These are phyloP conservation scores for Penicillium soppii DNA, from an alignment of 495 filamentous ascomycete genomes.

Conservation along the genomic window DNA sequence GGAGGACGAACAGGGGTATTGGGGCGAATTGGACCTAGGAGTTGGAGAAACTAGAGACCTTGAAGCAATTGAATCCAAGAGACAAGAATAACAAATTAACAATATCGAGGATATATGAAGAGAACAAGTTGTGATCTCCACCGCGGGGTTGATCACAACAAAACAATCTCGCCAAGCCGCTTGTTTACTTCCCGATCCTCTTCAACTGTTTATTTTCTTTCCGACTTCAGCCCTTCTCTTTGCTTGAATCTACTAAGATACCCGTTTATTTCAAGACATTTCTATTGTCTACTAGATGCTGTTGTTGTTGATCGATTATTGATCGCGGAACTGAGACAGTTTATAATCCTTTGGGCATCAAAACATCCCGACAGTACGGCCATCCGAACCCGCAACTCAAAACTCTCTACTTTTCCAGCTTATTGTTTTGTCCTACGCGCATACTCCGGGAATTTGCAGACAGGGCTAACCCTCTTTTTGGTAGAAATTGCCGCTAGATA, in stretches of 20 bases:
- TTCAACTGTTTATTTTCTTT: conserved; percentile 24
- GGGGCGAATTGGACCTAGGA: background rate
- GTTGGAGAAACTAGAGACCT: background rate
- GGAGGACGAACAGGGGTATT: background rate
- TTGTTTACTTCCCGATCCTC: conserved; percentile 33
- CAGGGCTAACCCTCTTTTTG: background rate
- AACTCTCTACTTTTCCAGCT: background rate
- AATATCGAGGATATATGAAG: conserved; percentile 2
- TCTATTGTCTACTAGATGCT: background rate
- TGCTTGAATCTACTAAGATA: background rate
- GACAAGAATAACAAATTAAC: background rate
- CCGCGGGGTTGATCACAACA: conserved; percentile 28
- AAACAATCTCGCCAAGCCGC: conserved; percentile 31
- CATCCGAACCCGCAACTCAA: conserved; percentile 1
- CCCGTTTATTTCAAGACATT: background rate
- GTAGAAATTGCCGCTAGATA: background rate
- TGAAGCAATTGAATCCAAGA: background rate
- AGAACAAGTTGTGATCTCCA: conserved; percentile 19
- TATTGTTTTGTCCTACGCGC: background rate
- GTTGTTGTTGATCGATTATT: background rate
- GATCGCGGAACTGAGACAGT: conserved; percentile 11
- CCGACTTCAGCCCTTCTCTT: background rate
- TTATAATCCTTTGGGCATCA: conserved; percentile 23
- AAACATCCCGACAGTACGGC: conserved; percentile 5
- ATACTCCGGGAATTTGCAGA: background rate